Evolutionary conservation across 345 rosid species (phyloP), one percentile per base, ranked within the genome.

Genomic region (Syzygium aromaticum): DNA sequence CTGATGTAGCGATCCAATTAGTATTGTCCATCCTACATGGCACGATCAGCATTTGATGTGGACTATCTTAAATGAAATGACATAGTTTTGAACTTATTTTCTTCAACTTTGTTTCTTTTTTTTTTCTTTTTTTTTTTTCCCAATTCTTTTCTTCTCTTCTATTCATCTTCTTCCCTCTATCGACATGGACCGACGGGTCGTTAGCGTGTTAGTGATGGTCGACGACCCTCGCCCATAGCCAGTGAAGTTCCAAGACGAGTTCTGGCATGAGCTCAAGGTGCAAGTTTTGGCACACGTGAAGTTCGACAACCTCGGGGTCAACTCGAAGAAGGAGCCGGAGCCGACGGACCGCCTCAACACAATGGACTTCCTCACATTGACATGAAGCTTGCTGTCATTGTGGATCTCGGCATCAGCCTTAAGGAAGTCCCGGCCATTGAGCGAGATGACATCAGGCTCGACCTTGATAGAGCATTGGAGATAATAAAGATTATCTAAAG

Each of bases 21-120:
- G 14, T 11, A 4, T 25, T 0, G 3, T 57, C 46, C 28, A 57
- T 57, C n/a, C 28, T 59, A 59, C 5, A 14, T 59, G 64, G 7
- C 64, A 59, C 13, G 2, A 25, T 13, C 0, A 0, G 30, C 14
- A 59, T 5, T 1, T 59, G 14, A 59, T 59, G 27, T 59, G 30
- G 27, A 57, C 28, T 4, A 11, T 59, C 64, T 25, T 59, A 59
- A 0, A 11, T 59, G 1, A 59, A 56, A 23, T 0, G 27, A 59
- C 7, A 1, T 59, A 5, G 28, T 59, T 59, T 59, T 59, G 64
- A 59, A 25, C 6, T 57, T 57, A 10, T 57, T 59, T 11, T 59
- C 64, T 59, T 59, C 64, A 59, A 25, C 25, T 57, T 59, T 25
- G 6, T 57, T 11, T 57, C 28, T 10, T 25, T 25, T 56, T 0